These are phyloP conservation scores for Eucalyptus marginata DNA, from an alignment of 345 rosid species.

Conservation along the genomic window DNA sequence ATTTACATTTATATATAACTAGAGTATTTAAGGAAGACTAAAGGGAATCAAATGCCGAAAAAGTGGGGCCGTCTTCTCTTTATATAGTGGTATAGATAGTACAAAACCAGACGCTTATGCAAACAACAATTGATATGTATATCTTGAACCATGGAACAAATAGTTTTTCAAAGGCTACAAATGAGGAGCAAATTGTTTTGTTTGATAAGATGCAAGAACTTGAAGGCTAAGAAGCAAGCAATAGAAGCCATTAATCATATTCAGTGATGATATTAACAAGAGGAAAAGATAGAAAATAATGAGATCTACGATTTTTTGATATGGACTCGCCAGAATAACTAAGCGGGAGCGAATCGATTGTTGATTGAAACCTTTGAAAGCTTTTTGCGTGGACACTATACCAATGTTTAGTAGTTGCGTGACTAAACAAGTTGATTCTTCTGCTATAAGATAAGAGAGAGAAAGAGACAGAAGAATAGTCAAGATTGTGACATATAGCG, in stretches of 20 bases:
- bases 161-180: background rate
- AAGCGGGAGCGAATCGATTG: background rate
- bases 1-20: background rate
- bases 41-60: background rate
- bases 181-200: background rate
- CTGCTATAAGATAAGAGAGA: background rate
- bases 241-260: background rate
- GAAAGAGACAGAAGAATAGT: background rate
- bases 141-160: background rate
- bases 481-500: background rate
- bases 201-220: background rate
- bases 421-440: background rate
- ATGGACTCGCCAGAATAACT: accelerated
- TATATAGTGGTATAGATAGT: background rate
- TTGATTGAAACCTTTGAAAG: background rate
- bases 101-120: background rate
- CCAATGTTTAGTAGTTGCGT: background rate
- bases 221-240: background rate
- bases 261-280: background rate
- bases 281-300: background rate
- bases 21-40: background rate
- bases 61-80: background rate
- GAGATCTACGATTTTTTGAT: background rate
- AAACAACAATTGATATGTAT: background rate
- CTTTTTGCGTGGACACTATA: background rate